Conservation (phyloP, 129 eudicot species). For the Dittrichia graveolens region DNA sequence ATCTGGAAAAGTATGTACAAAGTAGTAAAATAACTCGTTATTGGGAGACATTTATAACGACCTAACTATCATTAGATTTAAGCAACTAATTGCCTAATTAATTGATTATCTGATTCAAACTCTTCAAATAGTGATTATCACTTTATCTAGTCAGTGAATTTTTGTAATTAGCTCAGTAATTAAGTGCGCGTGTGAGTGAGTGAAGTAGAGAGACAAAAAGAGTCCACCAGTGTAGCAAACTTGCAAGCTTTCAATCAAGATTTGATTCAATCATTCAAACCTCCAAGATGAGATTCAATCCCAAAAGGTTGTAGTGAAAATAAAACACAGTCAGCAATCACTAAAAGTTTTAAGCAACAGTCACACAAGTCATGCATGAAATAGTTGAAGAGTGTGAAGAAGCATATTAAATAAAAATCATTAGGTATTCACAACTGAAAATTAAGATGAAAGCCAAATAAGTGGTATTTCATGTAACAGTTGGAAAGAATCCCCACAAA, state of each 20-base stretch:
- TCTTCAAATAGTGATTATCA: neutral
- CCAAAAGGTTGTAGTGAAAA: neutral
- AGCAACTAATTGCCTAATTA: neutral
- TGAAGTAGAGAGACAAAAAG: neutral
- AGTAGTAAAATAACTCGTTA: conserved; percentile 2
- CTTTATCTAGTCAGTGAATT: neutral
- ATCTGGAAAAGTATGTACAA: neutral
- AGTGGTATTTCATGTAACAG: too few relatives aligned
- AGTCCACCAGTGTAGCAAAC: neutral
- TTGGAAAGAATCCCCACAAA: too few relatives aligned
- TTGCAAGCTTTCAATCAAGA: neutral
- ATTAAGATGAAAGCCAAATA: too few relatives aligned
- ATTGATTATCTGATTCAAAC: neutral
- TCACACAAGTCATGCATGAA: too few relatives aligned
- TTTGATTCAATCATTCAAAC: neutral
- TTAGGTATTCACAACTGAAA: too few relatives aligned
- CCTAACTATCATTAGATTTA: neutral
- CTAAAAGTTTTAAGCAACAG: too few relatives aligned
- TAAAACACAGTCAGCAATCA: neutral
- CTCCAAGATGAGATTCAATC: neutral
- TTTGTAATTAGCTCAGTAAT: too few relatives aligned
- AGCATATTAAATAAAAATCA: too few relatives aligned
- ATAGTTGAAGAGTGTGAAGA: too few relatives aligned
- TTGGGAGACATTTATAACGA: neutral
- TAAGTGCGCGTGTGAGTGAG: too few relatives aligned